Percentiles rank a stretch among this genome's conserved stretches.
phyloP scores from a whole-genome alignment of 176 grass and related monocot genomes.

The Typha latifolia region DNA sequence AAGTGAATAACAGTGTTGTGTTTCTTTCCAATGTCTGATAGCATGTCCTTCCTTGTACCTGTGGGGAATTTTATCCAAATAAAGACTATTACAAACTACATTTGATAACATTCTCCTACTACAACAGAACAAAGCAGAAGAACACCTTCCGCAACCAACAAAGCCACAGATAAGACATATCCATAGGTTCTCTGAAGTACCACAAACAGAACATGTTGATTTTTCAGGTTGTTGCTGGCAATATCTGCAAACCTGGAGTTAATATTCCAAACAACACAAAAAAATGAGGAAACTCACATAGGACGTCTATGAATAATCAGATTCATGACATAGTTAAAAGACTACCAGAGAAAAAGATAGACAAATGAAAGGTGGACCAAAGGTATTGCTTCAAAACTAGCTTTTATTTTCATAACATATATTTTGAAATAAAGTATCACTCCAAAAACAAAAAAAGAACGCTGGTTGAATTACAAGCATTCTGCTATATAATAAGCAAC shows the following conservation, averaged over 20 bases:
- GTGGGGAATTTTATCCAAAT: conserved; percentile 10
- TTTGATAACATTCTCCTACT: neutral
- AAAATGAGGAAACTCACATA: neutral
- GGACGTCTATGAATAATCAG: no score
- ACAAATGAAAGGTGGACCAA: no score
- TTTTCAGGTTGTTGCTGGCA: conserved; percentile 91
- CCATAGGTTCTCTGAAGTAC: conserved; percentile 83
- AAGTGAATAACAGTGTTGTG: conserved; percentile 90
- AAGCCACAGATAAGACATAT: conserved; percentile 92
- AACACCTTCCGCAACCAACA: conserved; percentile 92
- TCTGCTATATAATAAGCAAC: no score
- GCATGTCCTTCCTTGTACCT: conserved; percentile 91
- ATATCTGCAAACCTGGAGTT: conserved; percentile 79
- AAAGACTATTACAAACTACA: neutral
- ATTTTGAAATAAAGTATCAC: no score
- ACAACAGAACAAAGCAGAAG: conserved; percentile 4
- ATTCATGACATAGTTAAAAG: no score
- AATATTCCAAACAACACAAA: conserved; percentile 19
- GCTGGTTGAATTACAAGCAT: no score
- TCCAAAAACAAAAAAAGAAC: no score
- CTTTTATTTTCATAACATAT: no score
- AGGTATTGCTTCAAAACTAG: no score
- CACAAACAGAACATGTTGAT: conserved; percentile 84
- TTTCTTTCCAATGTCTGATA: conserved; percentile 85
- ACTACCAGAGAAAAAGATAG: no score